Percentiles rank a stretch among this genome's conserved stretches.
Evolutionary conservation across 139 green algal genomes (phyloP).

Genomic region (Zygnema circumcarinatum): DNA sequence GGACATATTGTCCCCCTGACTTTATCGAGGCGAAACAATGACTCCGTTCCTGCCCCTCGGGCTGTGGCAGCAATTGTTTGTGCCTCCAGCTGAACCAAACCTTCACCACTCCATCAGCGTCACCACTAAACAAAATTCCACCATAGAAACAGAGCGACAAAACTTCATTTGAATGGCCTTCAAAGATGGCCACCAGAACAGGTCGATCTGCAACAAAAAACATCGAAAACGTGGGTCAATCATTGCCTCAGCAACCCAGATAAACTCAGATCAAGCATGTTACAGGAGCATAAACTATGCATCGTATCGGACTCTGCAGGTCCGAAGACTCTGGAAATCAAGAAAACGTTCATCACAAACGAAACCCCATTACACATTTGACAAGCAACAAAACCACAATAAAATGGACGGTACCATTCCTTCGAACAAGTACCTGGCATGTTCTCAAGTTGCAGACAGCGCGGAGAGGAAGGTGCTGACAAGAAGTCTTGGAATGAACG

Average conservation of each 20-base stretch:
- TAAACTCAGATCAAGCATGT: neutral
- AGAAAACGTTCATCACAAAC: too few relatives aligned
- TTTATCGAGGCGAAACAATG: neutral
- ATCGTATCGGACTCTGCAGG: too few relatives aligned
- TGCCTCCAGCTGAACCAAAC: conserved; percentile 7
- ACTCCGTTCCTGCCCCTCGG: neutral
- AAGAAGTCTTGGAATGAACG: neutral
- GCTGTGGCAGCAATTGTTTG: neutral
- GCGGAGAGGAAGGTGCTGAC: neutral
- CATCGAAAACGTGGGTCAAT: neutral
- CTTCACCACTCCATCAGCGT: conserved; percentile 7
- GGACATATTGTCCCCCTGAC: neutral
- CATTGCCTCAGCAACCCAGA: neutral
- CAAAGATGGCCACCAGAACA: neutral
- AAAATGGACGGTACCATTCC: too few relatives aligned
- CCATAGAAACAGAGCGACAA: neutral
- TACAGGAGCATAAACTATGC: neutral
- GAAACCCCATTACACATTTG: neutral
- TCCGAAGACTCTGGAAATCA: too few relatives aligned
- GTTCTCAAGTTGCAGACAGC: neutral
- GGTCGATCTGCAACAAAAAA: conserved; percentile 17
- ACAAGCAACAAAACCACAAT: neutral
- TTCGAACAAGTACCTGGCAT: neutral
- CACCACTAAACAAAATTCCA: conserved; percentile 1
- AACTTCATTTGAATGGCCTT: conserved; percentile 13